phyloP scores from a whole-genome alignment of 129 eudicot species.

The Logfia minima region DNA sequence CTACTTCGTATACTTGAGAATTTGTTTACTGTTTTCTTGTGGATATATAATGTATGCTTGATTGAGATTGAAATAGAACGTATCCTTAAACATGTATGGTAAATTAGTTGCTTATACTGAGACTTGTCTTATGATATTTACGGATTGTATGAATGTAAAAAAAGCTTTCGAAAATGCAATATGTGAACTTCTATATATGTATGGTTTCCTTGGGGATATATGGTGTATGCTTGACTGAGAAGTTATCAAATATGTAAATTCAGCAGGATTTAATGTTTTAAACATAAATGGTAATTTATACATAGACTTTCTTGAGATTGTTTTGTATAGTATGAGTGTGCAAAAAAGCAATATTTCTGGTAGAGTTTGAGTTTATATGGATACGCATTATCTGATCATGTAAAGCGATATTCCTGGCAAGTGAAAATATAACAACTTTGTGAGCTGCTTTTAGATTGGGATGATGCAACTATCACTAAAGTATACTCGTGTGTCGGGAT shows the following conservation, averaged over 20 bases:
- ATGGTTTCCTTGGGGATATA: background rate
- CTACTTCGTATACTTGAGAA: background rate
- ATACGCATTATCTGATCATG: too few species aligned
- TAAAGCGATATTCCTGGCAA: background rate
- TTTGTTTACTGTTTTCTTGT: background rate
- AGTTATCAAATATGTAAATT: background rate
- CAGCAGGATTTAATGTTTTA: background rate
- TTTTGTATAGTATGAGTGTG: background rate
- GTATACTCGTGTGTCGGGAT: background rate
- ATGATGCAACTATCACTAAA: background rate
- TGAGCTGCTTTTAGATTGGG: background rate
- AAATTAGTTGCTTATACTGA: background rate
- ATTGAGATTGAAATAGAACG: background rate
- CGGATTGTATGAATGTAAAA: background rate
- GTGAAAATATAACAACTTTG: background rate
- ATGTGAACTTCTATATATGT: too few species aligned
- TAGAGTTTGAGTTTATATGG: background rate
- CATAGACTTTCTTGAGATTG: background rate
- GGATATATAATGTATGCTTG: background rate
- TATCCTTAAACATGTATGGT: background rate
- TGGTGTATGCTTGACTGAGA: background rate
- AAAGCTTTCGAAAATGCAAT: background rate
- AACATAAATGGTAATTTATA: background rate
- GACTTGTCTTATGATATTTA: background rate
- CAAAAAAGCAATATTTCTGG: background rate